Conservation (phyloP, 75 land plant genomes). For the Chamaecyparis obtusa region DNA sequence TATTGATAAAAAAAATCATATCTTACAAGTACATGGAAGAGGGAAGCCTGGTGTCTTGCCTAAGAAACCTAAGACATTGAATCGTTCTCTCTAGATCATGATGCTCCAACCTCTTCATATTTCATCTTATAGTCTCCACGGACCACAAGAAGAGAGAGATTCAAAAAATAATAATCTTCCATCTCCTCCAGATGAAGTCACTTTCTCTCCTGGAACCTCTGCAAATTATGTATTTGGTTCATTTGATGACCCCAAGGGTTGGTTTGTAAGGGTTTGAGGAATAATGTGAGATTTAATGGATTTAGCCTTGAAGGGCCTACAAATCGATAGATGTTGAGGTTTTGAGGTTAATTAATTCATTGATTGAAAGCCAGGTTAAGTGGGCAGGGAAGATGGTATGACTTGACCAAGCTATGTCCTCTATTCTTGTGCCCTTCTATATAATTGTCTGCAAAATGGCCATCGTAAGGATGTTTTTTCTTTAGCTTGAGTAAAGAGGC, state of each 20-base stretch:
- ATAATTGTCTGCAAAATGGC: slow-evolving; percentile 63
- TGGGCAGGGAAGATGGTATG: slow-evolving; percentile 67
- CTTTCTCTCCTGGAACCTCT: neutral
- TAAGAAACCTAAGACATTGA: slow-evolving; percentile 58
- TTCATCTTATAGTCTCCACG: neutral
- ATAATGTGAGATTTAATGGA: slow-evolving; percentile 17
- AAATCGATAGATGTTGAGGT: slow-evolving; percentile 21
- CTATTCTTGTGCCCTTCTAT: slow-evolving; percentile 42
- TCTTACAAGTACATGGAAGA: slow-evolving; percentile 61
- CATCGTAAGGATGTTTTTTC: slow-evolving; percentile 50
- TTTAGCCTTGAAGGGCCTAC: slow-evolving; percentile 26
- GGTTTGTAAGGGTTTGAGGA: neutral
- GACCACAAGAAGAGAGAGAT: neutral
- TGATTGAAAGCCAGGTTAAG: slow-evolving; percentile 62
- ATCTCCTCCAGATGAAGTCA: neutral
- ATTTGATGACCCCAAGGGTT: neutral
- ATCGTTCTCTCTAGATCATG: slow-evolving; percentile 47
- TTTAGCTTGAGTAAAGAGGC: slow-evolving; percentile 59
- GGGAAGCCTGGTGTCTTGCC: slow-evolving; percentile 50
- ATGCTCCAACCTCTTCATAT: slow-evolving; percentile 12
- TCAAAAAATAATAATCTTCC: neutral
- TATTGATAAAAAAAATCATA: neutral
- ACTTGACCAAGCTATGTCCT: slow-evolving; percentile 53
- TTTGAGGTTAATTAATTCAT: slow-evolving; percentile 47
- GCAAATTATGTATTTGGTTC: neutral